Percentiles rank a stretch among this genome's conserved stretches.
These are phyloP conservation scores for Umbelopsis sp. DNA, from an alignment of 371 early-diverging fungal genomes.

Conservation along the genomic window DNA sequence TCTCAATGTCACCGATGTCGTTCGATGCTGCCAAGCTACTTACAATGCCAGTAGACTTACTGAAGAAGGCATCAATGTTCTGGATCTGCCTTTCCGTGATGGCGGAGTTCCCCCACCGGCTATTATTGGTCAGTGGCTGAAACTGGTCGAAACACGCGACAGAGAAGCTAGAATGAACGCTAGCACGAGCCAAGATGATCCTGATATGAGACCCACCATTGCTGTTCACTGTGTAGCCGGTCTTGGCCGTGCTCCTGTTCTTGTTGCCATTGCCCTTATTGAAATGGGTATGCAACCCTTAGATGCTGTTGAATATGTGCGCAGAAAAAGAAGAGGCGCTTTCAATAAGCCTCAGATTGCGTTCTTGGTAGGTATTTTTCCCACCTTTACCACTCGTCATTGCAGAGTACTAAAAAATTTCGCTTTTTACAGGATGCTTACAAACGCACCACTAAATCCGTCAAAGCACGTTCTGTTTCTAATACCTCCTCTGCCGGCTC, in stretches of 20 bases:
- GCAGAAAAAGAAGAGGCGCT: constrained; percentile 77
- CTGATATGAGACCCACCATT: constrained; percentile 55
- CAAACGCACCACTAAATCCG: constrained; percentile 27
- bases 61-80: constrained; percentile 54
- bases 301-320: constrained; percentile 79
- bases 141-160: constrained; percentile 59
- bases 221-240: constrained; percentile 91
- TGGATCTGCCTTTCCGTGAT: constrained; percentile 49
- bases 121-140: constrained; percentile 76
- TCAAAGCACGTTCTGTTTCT: constrained; percentile 5
- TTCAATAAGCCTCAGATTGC: constrained; percentile 84
- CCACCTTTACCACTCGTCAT: background rate
- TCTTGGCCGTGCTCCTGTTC: constrained; percentile 74
- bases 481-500: constrained; percentile 19
- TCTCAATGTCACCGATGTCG: constrained; percentile 81
- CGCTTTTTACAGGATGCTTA: constrained; percentile 30
- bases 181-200: constrained; percentile 29
- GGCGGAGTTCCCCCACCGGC: constrained; percentile 79
- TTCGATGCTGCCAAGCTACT: constrained; percentile 86
- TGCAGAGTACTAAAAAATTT: background rate
- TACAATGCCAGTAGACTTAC: constrained; percentile 69
- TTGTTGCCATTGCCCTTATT: constrained; percentile 81
- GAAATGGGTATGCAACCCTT: constrained; percentile 81
- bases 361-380: constrained; percentile 56
- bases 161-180: constrained; percentile 31